Percentiles rank a stretch among this genome's conserved stretches.
Conservation (phyloP, 2,329 filamentous ascomycete species). For the Trichoderma sp. region DNA sequence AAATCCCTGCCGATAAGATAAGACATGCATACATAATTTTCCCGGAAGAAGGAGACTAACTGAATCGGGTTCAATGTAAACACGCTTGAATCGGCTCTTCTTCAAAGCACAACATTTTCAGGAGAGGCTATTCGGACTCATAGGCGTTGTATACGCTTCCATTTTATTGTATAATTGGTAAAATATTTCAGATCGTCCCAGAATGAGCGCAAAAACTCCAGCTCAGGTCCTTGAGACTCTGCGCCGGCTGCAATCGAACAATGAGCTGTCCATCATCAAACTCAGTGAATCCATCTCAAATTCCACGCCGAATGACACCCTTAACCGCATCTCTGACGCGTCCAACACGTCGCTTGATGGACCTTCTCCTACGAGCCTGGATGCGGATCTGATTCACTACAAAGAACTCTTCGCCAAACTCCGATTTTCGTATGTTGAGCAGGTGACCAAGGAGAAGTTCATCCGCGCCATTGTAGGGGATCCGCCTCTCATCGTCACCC, state of each 20-base stretch:
- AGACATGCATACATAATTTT: not conserved
- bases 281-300: constrained; percentile 72
- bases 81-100: constrained; percentile 26
- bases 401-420: constrained; percentile 94
- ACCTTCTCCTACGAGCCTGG: constrained; percentile 71
- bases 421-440: constrained; percentile 95
- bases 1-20: constrained; percentile 10
- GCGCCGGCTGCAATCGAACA: constrained; percentile 52
- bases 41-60: constrained; percentile 24
- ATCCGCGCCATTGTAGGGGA: constrained; percentile 89
- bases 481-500: constrained; percentile 79
- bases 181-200: not conserved
- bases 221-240: constrained; percentile 49
- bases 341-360: constrained; percentile 64
- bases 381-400: constrained; percentile 85
- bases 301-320: constrained; percentile 39
- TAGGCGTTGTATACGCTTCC: not conserved
- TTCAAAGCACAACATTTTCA: not conserved
- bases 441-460: constrained; percentile 98
- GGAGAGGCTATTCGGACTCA: not conserved
- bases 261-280: constrained; percentile 70
- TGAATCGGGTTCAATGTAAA: constrained; percentile 40
- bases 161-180: not conserved
- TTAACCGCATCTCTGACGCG: constrained; percentile 67
- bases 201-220: constrained; percentile 35